Base-by-base conservation (phyloP, 306 rosid genomes). In the Geum urbanum region DNA sequence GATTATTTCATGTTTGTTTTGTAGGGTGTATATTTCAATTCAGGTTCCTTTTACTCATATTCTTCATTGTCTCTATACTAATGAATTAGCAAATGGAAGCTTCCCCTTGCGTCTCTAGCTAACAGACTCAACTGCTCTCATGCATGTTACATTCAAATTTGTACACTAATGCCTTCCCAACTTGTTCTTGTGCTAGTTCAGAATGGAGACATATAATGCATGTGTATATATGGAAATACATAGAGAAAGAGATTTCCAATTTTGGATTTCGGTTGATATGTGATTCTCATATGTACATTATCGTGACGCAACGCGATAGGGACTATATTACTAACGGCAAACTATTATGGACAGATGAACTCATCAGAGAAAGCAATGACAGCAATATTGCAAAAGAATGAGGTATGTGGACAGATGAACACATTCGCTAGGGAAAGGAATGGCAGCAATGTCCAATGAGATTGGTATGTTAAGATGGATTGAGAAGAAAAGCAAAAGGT, bases 1-100 rank as follows among this genome's bases (percentile, higher is more conserved):
- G 52, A 43, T 59, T 70, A 10, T 12, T 62, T 24, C 58, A 20
- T 19, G 63, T 75, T 67, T 18, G 5, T 13, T 35, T 71, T 19
- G 35, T 55, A 24, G 11, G 27, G 37, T 46, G 4, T 32, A 54
- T 14, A 47, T 47, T 57, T 27, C 15, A 12, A 11, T 24, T 57
- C 63, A 27, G 5, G 63, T 11, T 57, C 63, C 63, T 57, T 57
- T 57, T 67, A 62, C 57, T 58, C 58, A 79, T 58, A 79, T 58
- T 74, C 72, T 35, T 32, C 55, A 39, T 48, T 35, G 7, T 32
- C 63, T 57, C 18, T 9, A 1, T 8, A 43, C 2, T 43, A 43
- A 12, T 55, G 39, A 55, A 48, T 14, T 15, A 20, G 27, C 27
- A 55, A 48, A 14, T 15, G 41, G 27, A 49, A 32, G 15, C 32